A percentile compares a stretch with the other conserved stretches of the same genome.
These are phyloP conservation scores for Globisporangium canariense DNA, from an alignment of 352 stramenopile species.

Conservation along the genomic window DNA sequence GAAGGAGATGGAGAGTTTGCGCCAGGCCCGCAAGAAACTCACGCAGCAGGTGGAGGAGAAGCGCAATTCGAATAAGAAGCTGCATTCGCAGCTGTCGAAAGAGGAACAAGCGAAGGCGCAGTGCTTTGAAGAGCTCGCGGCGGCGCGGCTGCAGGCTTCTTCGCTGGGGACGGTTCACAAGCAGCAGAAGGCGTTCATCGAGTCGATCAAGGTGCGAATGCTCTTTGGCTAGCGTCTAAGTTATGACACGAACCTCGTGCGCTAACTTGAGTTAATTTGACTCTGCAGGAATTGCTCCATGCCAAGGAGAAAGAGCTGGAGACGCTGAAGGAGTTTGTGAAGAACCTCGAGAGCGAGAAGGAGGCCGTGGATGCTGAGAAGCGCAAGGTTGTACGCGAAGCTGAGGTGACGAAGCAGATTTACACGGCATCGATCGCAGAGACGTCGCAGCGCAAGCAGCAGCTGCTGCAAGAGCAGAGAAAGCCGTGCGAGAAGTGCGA, in stretches of 20 bases:
- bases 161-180: slow-evolving; percentile 73
- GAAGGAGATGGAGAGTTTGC: slow-evolving; percentile 56
- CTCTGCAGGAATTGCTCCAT: slow-evolving; percentile 41
- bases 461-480: slow-evolving; percentile 51
- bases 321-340: slow-evolving; percentile 61
- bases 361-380: slow-evolving; percentile 52
- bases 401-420: slow-evolving; percentile 63
- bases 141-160: slow-evolving; percentile 64
- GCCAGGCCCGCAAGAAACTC: slow-evolving; percentile 71
- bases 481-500: slow-evolving; percentile 60
- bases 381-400: slow-evolving; percentile 50
- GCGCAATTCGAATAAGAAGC: slow-evolving; percentile 69
- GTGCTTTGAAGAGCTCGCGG: slow-evolving; percentile 75
- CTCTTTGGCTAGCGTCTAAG: too few species aligned
- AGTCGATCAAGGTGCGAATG: slow-evolving; percentile 51
- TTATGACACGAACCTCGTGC: too few species aligned
- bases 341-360: slow-evolving; percentile 50
- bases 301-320: slow-evolving; percentile 59
- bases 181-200: slow-evolving; percentile 69
- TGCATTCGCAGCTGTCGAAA: slow-evolving; percentile 60
- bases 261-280: too few species aligned
- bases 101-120: slow-evolving; percentile 67
- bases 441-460: slow-evolving; percentile 46
- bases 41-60: slow-evolving; percentile 78
- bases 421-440: slow-evolving; percentile 39